These are phyloP conservation scores for Trichosporon sp. DNA, from an alignment of 1,284 basidiomycete species.

Conservation along the genomic window DNA sequence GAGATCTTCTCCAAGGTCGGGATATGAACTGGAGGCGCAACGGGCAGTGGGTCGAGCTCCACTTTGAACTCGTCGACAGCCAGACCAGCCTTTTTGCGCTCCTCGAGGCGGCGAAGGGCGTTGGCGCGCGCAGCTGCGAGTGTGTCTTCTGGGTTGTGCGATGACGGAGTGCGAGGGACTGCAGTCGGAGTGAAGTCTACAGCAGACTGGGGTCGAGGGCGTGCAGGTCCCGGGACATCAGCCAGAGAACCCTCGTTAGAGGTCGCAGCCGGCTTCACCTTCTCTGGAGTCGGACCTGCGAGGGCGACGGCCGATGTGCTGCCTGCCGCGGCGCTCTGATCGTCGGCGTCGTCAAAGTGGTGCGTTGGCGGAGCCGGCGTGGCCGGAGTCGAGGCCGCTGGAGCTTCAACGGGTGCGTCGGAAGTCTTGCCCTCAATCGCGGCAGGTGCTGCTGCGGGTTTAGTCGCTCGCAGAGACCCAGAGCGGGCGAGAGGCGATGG, in stretches of 20 bases:
- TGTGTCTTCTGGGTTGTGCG: conserved; percentile 29
- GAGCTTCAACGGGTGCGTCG: neutral
- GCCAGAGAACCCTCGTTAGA: neutral
- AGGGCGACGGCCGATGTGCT: neutral
- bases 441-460: neutral
- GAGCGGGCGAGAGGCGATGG: neutral
- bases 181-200: neutral
- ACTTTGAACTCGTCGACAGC: conserved; percentile 9
- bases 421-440: neutral
- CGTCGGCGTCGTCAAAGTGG: neutral
- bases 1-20: neutral
- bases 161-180: neutral
- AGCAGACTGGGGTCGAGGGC: neutral
- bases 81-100: conserved; percentile 29
- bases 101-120: conserved; percentile 37
- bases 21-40: neutral
- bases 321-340: neutral
- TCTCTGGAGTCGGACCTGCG: neutral
- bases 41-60: conserved; percentile 13
- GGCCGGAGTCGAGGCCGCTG: neutral
- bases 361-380: neutral
- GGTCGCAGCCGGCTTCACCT: neutral
- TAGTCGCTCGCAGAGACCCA: neutral
- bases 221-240: neutral
- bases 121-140: conserved; percentile 42